Evolutionary conservation across 208 protist species (phyloP).

Genomic region (Naegleria lovaniensis): DNA sequence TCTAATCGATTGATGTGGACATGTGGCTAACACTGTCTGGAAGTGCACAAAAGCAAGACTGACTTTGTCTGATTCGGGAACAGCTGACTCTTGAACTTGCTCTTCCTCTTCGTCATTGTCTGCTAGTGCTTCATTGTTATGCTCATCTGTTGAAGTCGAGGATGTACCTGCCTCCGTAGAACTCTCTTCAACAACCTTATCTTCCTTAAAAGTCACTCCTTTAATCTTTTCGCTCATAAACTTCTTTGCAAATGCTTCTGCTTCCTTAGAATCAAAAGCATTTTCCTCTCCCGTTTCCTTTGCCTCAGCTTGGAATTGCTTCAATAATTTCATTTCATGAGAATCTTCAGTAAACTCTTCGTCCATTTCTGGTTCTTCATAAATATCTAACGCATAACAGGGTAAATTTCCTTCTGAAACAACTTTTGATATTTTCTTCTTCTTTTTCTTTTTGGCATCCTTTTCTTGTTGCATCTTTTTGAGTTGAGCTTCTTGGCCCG

Average conservation of each 20-base stretch:
- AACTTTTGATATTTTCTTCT: conserved; percentile 10
- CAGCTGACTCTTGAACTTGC: background rate
- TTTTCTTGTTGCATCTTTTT: background rate
- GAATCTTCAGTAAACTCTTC: background rate
- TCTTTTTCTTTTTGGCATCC: background rate
- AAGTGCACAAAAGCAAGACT: conserved; percentile 19
- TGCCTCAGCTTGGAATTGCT: background rate
- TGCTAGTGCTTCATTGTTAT: background rate
- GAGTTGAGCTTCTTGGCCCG: background rate
- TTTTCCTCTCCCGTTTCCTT: background rate
- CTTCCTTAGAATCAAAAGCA: no score
- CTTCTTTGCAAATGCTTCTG: no score
- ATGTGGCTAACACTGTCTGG: background rate
- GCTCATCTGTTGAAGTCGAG: background rate
- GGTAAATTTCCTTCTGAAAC: background rate
- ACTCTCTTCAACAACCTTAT: background rate
- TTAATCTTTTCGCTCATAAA: background rate
- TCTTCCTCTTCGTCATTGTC: background rate
- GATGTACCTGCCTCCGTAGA: background rate
- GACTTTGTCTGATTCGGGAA: background rate
- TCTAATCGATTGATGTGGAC: conserved; percentile 28
- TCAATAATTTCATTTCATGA: background rate
- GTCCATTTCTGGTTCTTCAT: background rate
- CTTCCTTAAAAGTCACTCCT: background rate
- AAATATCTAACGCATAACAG: conserved; percentile 12